These are phyloP conservation scores for Pseudogymnoascus sp. DNA, from an alignment of 2,329 filamentous ascomycete species.

Conservation along the genomic window DNA sequence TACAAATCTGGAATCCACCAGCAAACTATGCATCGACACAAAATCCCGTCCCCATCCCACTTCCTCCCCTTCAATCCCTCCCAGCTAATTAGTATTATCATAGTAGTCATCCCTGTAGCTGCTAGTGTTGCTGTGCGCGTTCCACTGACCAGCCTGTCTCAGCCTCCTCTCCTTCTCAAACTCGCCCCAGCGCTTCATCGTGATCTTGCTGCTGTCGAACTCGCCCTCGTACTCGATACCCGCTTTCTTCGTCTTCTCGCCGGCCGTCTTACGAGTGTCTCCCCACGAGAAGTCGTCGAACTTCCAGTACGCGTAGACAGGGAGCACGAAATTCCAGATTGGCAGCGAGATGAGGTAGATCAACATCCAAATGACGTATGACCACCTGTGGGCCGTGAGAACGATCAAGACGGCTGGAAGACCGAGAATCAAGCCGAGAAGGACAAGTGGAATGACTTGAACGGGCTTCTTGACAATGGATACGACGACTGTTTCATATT, in stretches of 20 bases:
- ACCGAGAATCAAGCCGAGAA: conserved; percentile 85
- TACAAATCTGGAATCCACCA: background rate
- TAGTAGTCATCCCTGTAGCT: conserved; percentile 10
- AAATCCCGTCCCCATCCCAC: background rate
- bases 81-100: conserved; percentile 6
- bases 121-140: background rate
- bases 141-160: conserved; percentile 11
- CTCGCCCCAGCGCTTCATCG: conserved; percentile 97
- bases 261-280: conserved; percentile 90
- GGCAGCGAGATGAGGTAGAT: conserved; percentile 91
- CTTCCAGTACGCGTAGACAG: conserved; percentile 96
- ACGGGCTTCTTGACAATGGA: conserved; percentile 70
- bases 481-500: conserved; percentile 56
- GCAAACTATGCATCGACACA: conserved; percentile 6
- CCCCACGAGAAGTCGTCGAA: conserved; percentile 99
- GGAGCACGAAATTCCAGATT: conserved; percentile 95
- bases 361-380: conserved; percentile 93
- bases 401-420: conserved; percentile 87
- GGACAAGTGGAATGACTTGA: conserved; percentile 82
- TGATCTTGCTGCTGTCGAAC: conserved; percentile 97
- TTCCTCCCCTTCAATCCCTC: background rate
- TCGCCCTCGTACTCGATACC: conserved; percentile 86
- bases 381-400: conserved; percentile 83
- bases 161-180: conserved; percentile 65
- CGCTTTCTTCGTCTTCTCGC: conserved; percentile 79